Evolutionary conservation across 768 basidiomycete species (phyloP).

Genomic region (Leccinellum luteum): DNA sequence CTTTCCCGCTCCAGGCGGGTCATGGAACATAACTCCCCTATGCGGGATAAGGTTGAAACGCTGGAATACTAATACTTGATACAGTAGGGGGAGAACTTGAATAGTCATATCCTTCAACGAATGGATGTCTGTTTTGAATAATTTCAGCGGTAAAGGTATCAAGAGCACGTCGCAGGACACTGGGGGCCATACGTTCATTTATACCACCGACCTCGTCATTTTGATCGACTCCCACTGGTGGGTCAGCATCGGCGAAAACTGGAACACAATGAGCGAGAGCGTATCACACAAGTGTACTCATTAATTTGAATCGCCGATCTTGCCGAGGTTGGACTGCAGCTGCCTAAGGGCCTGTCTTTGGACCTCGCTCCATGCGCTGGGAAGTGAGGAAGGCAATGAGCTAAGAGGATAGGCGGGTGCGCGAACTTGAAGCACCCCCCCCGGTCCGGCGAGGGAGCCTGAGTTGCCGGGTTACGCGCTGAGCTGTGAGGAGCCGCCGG

Average conservation of each 20-base stretch:
- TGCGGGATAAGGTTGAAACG: conserved; percentile 93
- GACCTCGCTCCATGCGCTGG: too few relatives aligned
- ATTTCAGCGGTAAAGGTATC: not conserved
- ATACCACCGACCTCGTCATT: conserved; percentile 77
- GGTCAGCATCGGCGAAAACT: conserved; percentile 94
- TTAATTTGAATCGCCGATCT: conserved; percentile 68
- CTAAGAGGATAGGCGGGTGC: too few relatives aligned
- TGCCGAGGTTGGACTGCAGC: conserved; percentile 22
- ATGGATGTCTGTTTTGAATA: conserved; percentile 69
- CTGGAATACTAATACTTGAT: conserved; percentile 97
- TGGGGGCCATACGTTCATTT: conserved; percentile 73
- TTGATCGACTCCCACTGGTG: conserved; percentile 87
- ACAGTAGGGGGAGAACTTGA: conserved; percentile 80
- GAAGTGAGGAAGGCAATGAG: too few relatives aligned
- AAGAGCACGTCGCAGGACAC: not conserved
- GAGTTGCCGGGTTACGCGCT: too few relatives aligned
- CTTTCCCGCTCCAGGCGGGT: conserved; percentile 96
- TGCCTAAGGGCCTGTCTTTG: too few relatives aligned
- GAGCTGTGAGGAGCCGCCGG: too few relatives aligned
- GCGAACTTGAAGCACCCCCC: too few relatives aligned
- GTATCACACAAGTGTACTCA: conserved; percentile 23
- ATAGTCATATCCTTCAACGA: conserved; percentile 96
- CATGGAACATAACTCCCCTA: conserved; percentile 94
- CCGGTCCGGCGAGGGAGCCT: too few relatives aligned
- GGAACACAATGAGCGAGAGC: conserved; percentile 8